Base-by-base conservation (phyloP, 2,329 filamentous ascomycete genomes). In the Metarhizium album region DNA sequence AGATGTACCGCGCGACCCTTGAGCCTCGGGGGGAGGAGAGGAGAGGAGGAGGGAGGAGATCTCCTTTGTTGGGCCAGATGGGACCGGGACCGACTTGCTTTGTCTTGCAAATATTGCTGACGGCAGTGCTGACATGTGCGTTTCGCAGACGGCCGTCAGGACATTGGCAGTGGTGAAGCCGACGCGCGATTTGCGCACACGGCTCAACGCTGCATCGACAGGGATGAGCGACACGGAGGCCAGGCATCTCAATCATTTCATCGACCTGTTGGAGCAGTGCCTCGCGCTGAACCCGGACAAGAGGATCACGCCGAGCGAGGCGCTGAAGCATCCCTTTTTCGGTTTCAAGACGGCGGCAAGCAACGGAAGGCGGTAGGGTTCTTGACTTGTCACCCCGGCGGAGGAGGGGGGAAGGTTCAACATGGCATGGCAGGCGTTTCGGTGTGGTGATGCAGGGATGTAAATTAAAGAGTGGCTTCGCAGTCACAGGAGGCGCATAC, bases 281-380 rank as follows among this genome's bases (percentile, higher is more conserved):
- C 74, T 98, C 56, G 82, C 84, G 52, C 76, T 97, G 56, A 95
- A 97, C 63, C 89, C 91, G 1, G 90, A 95, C 65, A 95, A 94
- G 74, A 80, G 93, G 55, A 87, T 93, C 61, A 91, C 87, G 45
- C 87, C 93, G 0, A 74, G 78, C 14, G 90, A 97, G 62, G 93
- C 93, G 46, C 72, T 97, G 59, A 84, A 83, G 62, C 91, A 97
- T 72, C 87, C 87, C 1, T 97, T 97, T 68, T 89, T 97, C 59
- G 72, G 70, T 24, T 70, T 75, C 23, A 58, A 53, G 50, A 46
- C 31, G 11, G 14, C n/a, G 7, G 45, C 42, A 24, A 40, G 24
- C 18, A 43, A 49, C 27, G 47, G 45, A 18, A 43, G 47, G 45
- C 47, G 47, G 13, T 52, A 33, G 47, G 20, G 11, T 43, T 40